A percentile compares a stretch with the other conserved stretches of the same genome.
Conservation (phyloP, 345 rosid species). For the Boechera retrofracta region DNA sequence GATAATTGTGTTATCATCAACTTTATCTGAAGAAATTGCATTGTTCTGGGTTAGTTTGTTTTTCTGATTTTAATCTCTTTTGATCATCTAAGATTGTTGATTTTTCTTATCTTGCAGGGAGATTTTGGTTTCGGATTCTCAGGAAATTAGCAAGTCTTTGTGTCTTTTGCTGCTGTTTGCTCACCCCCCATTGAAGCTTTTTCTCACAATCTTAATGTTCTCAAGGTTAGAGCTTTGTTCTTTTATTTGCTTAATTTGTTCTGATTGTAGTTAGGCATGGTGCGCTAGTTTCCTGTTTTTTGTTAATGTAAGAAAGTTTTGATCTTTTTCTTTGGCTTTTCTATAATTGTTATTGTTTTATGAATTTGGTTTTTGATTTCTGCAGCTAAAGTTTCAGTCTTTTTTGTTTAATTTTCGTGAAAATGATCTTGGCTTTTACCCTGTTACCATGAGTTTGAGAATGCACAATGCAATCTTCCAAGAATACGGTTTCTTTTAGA, state of each 20-base stretch:
- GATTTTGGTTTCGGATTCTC: slow-evolving; percentile 39
- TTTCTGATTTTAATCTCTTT: background rate
- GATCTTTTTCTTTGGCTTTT: background rate
- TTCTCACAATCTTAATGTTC: slow-evolving; percentile 37
- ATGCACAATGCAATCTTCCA: slow-evolving; percentile 35
- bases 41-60: slow-evolving; percentile 36
- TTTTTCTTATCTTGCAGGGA: slow-evolving; percentile 39
- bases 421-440: slow-evolving; percentile 2
- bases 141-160: slow-evolving; percentile 37
- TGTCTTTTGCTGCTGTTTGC: slow-evolving; percentile 46
- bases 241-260: background rate
- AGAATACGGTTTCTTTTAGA: slow-evolving; percentile 6
- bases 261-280: slow-evolving; percentile 4
- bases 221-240: slow-evolving; percentile 32
- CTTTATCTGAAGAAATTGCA: slow-evolving; percentile 37
- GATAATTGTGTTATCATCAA: slow-evolving; percentile 3
- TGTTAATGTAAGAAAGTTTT: slow-evolving; percentile 5
- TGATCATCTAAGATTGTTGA: slow-evolving; percentile 14
- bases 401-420: background rate
- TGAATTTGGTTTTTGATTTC: background rate
- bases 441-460: slow-evolving; percentile 21
- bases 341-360: slow-evolving; percentile 14
- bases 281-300: background rate
- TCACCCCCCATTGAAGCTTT: slow-evolving; percentile 36
- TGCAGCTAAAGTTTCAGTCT: background rate